Evolutionary conservation across 202 grass and related monocot genomes (phyloP), one percentile per base, ranked within the genome.

Genomic region (Carex arenaria): DNA sequence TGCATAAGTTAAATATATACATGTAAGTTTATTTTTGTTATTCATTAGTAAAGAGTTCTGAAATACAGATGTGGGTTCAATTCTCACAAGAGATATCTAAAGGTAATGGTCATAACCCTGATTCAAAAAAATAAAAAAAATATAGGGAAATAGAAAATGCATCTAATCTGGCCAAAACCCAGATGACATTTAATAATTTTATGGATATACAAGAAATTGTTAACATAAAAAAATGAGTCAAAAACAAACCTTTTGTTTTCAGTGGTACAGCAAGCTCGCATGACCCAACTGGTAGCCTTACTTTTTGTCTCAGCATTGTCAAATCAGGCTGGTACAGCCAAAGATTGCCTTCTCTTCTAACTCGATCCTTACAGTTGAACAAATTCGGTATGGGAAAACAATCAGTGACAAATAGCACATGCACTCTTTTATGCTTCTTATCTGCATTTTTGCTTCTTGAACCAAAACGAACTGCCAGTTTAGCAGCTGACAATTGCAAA

Each of bases 371-470:
- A 89, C 92, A 97, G 26, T 90, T 55, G 81, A 97, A 97, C 61
- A 97, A 86, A 84, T 97, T 97, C 17, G 94, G 94, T 81, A 94
- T 81, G 0, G 94, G 94, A 69, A 97, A 91, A 83, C 94, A 94
- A 53, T 97, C 90, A 22, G 86, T 94, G 49, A 97, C 87, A 66
- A 97, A 94, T 19, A 97, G 84, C 55, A 97, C 94, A 85, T 94
- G 90, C 12, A 85, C 84, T 49, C 43, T 72, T 15, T 65, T 76
- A 22, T 84, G 87, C 32, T 86, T 89, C 87, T 80, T 89, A 6
- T 85, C 23, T 5, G 86, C 85, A n/a, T 68, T 67, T 32, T 66
- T 82, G 45, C 42, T 53, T 63, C 20, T 68, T 47, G 62, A n/a
- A 53, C 80, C 80, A 56, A 82, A 67, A 31, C 75, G 74, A n/a